Evolutionary conservation across 306 rosid genomes (phyloP), one percentile per base, ranked within the genome.

Genomic region (Hippophae tibetana): DNA sequence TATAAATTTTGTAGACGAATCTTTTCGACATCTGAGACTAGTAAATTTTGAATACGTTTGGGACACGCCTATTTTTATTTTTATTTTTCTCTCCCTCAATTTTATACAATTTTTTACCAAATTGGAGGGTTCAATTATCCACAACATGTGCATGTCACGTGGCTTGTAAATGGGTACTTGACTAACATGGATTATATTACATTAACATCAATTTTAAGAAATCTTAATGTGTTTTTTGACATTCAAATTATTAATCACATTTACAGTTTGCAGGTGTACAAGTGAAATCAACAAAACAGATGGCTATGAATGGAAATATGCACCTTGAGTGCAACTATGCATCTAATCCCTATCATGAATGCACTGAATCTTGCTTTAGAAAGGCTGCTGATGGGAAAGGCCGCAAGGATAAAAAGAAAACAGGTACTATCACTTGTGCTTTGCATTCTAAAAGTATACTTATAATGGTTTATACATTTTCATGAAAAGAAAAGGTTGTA

Each of bases 341-440:
- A 44, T 50, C 82, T 5, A 93, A 93, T 76, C 99, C 99, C 10
- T 93, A 76, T 54, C 99, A 93, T 76, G 90, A 93, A 74, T 93
- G 99, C 70, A 65, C 95, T 8, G 88, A 86, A 1, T 23, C 57
- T 58, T 93, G 99, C 79, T 5, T 70, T 64, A 81, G 42, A 12
- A 88, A 73, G 81, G 72, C 78, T 58, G 80, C 80, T 56, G 97
- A 93, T 58, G 72, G 84, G 68, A 76, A 83, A 68, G 64, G 74
- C 53, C 52, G 71, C 14, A 85, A 73, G 71, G 77, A 58, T 7
- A 85, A 63, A 74, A 93, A 75, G 78, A 68, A 72, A 63, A 44
- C 78, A 75, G 89, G 86, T 87, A 64, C 10, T 68, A 23, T 43
- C 58, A 9, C 38, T 59, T 57, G 40, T 18, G 56, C 26, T 69